Percentiles rank a stretch among this genome's conserved stretches.
These are phyloP conservation scores for Stemphylium beticola DNA, from an alignment of 2,329 filamentous ascomycete species.

Conservation along the genomic window DNA sequence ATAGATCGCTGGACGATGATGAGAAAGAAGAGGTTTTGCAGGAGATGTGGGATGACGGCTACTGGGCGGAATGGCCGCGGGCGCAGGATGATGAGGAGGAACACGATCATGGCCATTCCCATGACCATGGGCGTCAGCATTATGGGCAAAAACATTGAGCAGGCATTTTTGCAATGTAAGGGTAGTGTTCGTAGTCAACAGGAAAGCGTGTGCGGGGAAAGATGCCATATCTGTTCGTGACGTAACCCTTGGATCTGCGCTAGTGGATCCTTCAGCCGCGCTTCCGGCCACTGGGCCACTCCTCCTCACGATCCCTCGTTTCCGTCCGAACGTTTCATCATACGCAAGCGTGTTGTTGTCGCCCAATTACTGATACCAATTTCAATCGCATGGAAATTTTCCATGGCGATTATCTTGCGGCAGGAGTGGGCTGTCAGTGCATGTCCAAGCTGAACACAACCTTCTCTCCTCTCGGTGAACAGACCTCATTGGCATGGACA, in stretches of 20 bases:
- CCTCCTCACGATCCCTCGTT: neutral
- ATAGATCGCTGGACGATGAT: conserved; percentile 33
- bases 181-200: neutral
- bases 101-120: conserved; percentile 26
- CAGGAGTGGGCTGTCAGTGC: too few species aligned
- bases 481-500: too few species aligned
- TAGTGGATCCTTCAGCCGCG: neutral
- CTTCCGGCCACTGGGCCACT: neutral
- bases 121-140: conserved; percentile 12
- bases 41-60: conserved; percentile 64
- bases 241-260: neutral
- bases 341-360: too few species aligned
- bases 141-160: neutral
- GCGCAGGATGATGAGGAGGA: conserved; percentile 41
- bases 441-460: too few species aligned
- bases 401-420: too few species aligned
- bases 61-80: conserved; percentile 59
- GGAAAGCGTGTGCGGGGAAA: neutral
- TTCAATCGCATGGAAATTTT: too few species aligned
- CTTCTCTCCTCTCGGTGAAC: too few species aligned
- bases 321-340: too few species aligned
- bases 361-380: too few species aligned
- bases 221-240: neutral
- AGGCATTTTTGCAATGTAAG: neutral
- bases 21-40: conserved; percentile 56